Evolutionary conservation across 768 basidiomycete genomes (phyloP), one percentile per base, ranked within the genome.

Genomic region (Solioccasus polychromus): DNA sequence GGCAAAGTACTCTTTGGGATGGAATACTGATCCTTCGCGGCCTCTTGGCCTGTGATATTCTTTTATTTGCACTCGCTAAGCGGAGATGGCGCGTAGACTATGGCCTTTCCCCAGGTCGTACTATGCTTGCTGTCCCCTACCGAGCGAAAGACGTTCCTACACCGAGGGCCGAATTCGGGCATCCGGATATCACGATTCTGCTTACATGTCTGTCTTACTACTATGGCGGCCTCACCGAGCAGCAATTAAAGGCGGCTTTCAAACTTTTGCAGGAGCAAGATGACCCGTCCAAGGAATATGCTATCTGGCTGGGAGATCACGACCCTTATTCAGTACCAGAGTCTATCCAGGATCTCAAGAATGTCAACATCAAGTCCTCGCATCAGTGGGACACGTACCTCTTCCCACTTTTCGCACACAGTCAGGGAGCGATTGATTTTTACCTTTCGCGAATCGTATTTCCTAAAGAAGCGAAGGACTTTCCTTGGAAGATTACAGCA

Each of bases 1-100:
- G 42, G n/a, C 59, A 54, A 39, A 44, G 47, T 8, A 22, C 26
- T 22, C 45, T 59, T 14, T 74, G 72, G 70, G 60, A 57, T 22
- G 52, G 56, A 30, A 45, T 78, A n/a, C 63, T 78, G 6, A 61
- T 77, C 9, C 62, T 73, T 8, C 70, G 76, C 2, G 77, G 77
- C 2, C 58, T 78, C 3, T 45, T 78, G 18, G 69, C 62, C 1
- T 57, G 62, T 14, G 71, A 72, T 0, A 65, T 78, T 10, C 59
- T 78, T 3, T 35, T 58, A 15, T 32, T 8, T 15, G 31, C 31
- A 5, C 14, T 32, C 14, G 14, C 8, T 9, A 15, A 32, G 14
- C 31, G 31, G 14, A 8, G 31, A 15, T 32, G 31, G 31, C 6
- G 31, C 5, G 7, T 69, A 69, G 71, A 78, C 34, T 78, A 74